Base-by-base conservation (phyloP, 2,329 filamentous ascomycete genomes). In the Tolypocladium amazonense region DNA sequence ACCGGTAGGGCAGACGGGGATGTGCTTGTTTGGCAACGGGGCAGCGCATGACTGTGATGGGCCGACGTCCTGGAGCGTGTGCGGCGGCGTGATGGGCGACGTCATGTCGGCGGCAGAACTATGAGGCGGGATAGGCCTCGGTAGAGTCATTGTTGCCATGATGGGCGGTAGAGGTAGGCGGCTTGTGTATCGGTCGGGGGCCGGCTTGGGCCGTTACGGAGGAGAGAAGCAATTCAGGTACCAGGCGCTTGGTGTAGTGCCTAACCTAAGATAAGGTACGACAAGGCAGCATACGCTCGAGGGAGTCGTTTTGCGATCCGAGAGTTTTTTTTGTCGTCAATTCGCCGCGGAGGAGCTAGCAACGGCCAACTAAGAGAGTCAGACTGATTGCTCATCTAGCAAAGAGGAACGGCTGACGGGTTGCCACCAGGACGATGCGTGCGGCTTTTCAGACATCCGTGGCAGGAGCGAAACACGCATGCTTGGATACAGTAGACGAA, bases 1-100 rank as follows among this genome's bases (percentile, higher is more conserved):
- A 1, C 92, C 92, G 1, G 92, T 85, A n/a, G 91, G 88, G 74
- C 91, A 96, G 66, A 88, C 78, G n/a, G 92, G 92, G 30, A 96
- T 80, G 74, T 96, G 91, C 74, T 94, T 96, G 76, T 96, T 96
- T 12, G 92, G 90, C 30, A 94, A 79, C 8, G 88, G 67, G 62
- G 60, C 70, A 64, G 62, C 72, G 67, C 62, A 60, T 56, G 61
- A 61, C 58, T 62, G 61, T 58, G 64, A 38, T 18, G 61, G 52
- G 57, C 65, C 66, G 39, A 68, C 62, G 18, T 67, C 64, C 58
- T 73, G 70, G 62, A 79, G 73, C 35, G 76, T 72, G 60, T 76
- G 73, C 38, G 77, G 75, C 50, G 75, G 73, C 12, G 75, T 71
- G 62, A 77, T 68, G 59, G 70, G 65, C 50, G 69, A 56, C 35